Percentiles rank a stretch among this genome's conserved stretches.
These are phyloP conservation scores for Exophiala mesophila DNA, from an alignment of 2,329 filamentous ascomycete species.

Conservation along the genomic window DNA sequence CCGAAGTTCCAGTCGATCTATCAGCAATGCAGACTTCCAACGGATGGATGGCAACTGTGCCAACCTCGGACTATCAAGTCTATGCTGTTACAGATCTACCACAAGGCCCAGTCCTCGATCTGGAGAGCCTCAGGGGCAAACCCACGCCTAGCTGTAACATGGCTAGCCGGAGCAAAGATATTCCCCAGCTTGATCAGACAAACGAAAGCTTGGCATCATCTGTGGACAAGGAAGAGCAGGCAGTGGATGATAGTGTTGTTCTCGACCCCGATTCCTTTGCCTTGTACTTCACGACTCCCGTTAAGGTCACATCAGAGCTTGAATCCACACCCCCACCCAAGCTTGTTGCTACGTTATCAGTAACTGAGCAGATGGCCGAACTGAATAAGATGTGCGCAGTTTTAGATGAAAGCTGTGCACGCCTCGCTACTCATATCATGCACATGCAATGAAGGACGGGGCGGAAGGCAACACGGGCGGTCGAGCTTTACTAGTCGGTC, in stretches of 20 bases:
- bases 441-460: conserved; percentile 23
- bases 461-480: no score
- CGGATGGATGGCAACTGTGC: conserved; percentile 44
- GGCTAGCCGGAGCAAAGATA: conserved; percentile 11
- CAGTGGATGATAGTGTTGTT: conserved; percentile 45
- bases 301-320: conserved; percentile 8
- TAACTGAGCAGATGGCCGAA: conserved; percentile 7
- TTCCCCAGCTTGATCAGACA: conserved; percentile 17
- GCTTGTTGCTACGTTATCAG: conserved; percentile 4
- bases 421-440: conserved; percentile 12
- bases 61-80: conserved; percentile 43
- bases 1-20: conserved; percentile 72
- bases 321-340: neutral
- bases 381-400: conserved; percentile 16
- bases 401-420: conserved; percentile 21
- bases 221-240: conserved; percentile 42
- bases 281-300: conserved; percentile 12
- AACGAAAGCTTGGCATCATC: conserved; percentile 19
- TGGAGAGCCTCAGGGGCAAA: conserved; percentile 67
- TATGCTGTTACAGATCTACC: conserved; percentile 70
- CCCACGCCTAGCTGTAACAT: conserved; percentile 26
- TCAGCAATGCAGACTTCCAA: conserved; percentile 61
- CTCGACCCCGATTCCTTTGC: conserved; percentile 25
- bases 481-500: no score
- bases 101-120: conserved; percentile 57